Evolutionary conservation across 352 stramenopile species (phyloP).

Genomic region (Pythium scleroteichum): DNA sequence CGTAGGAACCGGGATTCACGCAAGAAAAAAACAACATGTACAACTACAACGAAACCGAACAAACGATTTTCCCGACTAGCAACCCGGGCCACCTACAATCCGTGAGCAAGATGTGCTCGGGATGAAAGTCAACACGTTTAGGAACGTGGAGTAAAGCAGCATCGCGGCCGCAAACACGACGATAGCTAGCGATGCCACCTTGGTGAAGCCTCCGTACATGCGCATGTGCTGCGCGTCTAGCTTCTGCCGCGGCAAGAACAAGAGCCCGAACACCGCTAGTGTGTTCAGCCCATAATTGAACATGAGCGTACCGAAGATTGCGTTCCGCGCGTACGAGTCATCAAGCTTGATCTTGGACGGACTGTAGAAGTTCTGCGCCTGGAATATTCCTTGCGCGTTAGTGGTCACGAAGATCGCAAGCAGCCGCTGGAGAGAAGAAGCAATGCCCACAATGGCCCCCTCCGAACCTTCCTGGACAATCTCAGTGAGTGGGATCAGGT

Average conservation of each 20-base stretch:
- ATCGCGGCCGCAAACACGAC: slow-evolving; percentile 56
- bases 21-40: too few relatives aligned
- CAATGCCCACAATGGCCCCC: slow-evolving; percentile 23
- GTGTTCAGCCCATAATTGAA: slow-evolving; percentile 37
- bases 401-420: slow-evolving; percentile 33
- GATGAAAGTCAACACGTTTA: slow-evolving; percentile 37
- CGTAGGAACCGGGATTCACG: too few relatives aligned
- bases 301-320: slow-evolving; percentile 28
- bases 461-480: slow-evolving; percentile 31
- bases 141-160: slow-evolving; percentile 51
- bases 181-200: slow-evolving; percentile 46
- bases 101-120: slow-evolving; percentile 5
- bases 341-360: slow-evolving; percentile 17
- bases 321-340: slow-evolving; percentile 19
- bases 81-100: slow-evolving; percentile 12
- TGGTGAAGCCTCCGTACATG: slow-evolving; percentile 64
- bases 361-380: slow-evolving; percentile 26
- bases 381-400: slow-evolving; percentile 28
- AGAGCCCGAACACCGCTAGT: slow-evolving; percentile 28
- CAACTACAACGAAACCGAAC: too few relatives aligned
- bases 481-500: slow-evolving; percentile 32
- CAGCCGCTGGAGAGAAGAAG: slow-evolving; percentile 26
- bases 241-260: slow-evolving; percentile 55
- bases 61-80: slow-evolving; percentile 1
- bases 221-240: slow-evolving; percentile 65